Conservation (phyloP, 2,329 filamentous ascomycete genomes). For the Aspergillus aculeatus region DNA sequence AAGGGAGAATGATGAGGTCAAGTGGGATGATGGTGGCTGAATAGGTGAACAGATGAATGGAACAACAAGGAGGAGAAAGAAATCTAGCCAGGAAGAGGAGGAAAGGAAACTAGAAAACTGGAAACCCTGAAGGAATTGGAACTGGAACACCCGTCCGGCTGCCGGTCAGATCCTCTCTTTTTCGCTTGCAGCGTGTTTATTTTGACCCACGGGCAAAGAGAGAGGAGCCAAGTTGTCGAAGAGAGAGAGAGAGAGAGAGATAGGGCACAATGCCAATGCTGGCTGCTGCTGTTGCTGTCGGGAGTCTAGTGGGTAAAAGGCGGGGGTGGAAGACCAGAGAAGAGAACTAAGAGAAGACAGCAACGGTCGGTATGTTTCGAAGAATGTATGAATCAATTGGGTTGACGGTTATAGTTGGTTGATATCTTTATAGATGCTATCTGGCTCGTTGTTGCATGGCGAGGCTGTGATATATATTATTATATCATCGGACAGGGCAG, state of each 20-base stretch:
- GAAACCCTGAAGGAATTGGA: not conserved
- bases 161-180: slow-evolving; percentile 10
- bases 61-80: slow-evolving; percentile 1
- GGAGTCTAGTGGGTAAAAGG: not conserved
- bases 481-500: not conserved
- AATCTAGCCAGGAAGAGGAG: not conserved
- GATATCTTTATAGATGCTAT: not conserved
- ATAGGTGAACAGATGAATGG: not conserved
- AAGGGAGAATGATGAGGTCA: slow-evolving; percentile 13
- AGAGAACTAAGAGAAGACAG: not conserved
- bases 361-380: slow-evolving; percentile 10
- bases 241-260: not conserved
- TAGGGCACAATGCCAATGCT: not conserved
- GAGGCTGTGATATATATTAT: not conserved
- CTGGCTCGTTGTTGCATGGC: not conserved
- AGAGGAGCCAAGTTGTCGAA: not conserved
- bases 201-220: slow-evolving; percentile 31
- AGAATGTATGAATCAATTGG: slow-evolving; percentile 7
- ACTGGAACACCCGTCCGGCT: slow-evolving; percentile 5
- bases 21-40: slow-evolving; percentile 10
- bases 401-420: not conserved
- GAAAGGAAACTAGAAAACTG: too few species aligned
- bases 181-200: slow-evolving; percentile 33
- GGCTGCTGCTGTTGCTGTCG: too few species aligned
- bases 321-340: not conserved